Percentiles rank a stretch among this genome's conserved stretches.
Evolutionary conservation across 2,329 filamentous ascomycete species (phyloP).

Genomic region (Trematosphaeria pertusa): DNA sequence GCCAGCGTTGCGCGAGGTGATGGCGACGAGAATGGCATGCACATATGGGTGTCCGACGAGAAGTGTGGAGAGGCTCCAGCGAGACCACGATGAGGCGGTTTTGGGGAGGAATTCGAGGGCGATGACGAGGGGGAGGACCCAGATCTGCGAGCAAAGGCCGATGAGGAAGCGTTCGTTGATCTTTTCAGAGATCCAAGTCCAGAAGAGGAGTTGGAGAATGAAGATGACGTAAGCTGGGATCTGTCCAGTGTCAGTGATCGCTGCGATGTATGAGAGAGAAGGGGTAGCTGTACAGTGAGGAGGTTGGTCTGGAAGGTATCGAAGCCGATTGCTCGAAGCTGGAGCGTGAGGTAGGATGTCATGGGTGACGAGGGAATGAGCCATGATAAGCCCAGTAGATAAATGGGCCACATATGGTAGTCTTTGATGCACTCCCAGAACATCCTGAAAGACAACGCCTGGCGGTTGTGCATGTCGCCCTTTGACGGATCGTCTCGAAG

Average conservation of each 20-base stretch:
- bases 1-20: slow-evolving; percentile 52
- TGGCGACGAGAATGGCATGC: slow-evolving; percentile 53
- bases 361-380: slow-evolving; percentile 43
- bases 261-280: not conserved
- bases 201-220: slow-evolving; percentile 57
- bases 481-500: slow-evolving; percentile 64
- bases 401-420: slow-evolving; percentile 62
- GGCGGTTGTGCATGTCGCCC: slow-evolving; percentile 67
- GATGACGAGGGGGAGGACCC: slow-evolving; percentile 48
- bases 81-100: slow-evolving; percentile 45
- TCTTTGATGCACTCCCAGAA: slow-evolving; percentile 60
- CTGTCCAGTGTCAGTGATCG: slow-evolving; percentile 17
- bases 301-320: slow-evolving; percentile 48
- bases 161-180: slow-evolving; percentile 61
- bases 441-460: slow-evolving; percentile 57
- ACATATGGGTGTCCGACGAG: slow-evolving; percentile 53
- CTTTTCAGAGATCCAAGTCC: slow-evolving; percentile 59
- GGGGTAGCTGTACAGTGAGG: slow-evolving; percentile 33
- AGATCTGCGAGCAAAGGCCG: slow-evolving; percentile 49
- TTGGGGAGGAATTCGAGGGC: slow-evolving; percentile 43
- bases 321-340: slow-evolving; percentile 44
- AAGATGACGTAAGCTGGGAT: slow-evolving; percentile 56
- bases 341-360: slow-evolving; percentile 44
- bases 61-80: slow-evolving; percentile 48
- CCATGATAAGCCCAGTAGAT: slow-evolving; percentile 45